Evolutionary conservation across 2,329 filamentous ascomycete genomes (phyloP).

Genomic region (Penicillium sp.): DNA sequence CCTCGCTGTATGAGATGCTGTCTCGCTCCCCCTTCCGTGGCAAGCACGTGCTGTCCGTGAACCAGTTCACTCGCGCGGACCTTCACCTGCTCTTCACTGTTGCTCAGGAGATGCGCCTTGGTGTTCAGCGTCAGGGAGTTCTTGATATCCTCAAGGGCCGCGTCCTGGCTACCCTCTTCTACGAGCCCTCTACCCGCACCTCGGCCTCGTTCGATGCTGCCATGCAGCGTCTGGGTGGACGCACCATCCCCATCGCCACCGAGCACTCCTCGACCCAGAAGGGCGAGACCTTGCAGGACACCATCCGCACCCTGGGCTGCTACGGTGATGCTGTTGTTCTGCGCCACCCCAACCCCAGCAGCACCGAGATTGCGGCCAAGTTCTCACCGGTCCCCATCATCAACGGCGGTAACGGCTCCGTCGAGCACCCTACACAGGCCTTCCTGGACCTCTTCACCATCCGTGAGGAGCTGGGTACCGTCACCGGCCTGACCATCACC

Average conservation of each 20-base stretch:
- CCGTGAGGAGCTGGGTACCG: constrained; percentile 93
- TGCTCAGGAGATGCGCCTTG: constrained; percentile 95
- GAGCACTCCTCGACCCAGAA: constrained; percentile 88
- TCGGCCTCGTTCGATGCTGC: constrained; percentile 96
- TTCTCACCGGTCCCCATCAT: constrained; percentile 91
- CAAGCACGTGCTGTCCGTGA: constrained; percentile 87
- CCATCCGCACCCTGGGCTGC: constrained; percentile 87
- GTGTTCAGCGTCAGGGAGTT: constrained; percentile 89
- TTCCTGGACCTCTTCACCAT: constrained; percentile 99
- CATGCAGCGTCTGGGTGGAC: constrained; percentile 95
- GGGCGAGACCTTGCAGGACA: constrained; percentile 92
- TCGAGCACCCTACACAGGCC: constrained; percentile 96
- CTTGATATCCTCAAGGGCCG: constrained; percentile 84
- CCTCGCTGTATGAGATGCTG: constrained; percentile 71
- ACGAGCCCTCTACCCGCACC: constrained; percentile 94
- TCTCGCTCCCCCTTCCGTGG: constrained; percentile 84
- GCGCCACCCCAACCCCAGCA: constrained; percentile 83
- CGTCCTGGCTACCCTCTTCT: constrained; percentile 92
- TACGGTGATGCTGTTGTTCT: constrained; percentile 97
- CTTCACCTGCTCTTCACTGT: constrained; percentile 94
- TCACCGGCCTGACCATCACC: constrained; percentile 93
- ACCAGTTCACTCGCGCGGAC: constrained; percentile 84
- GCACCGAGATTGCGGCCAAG: constrained; percentile 80
- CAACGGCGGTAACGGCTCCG: constrained; percentile 94
- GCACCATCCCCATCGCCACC: constrained; percentile 80